Base-by-base conservation (phyloP, 495 filamentous ascomycete genomes). In the Aspergillus nanangensis region DNA sequence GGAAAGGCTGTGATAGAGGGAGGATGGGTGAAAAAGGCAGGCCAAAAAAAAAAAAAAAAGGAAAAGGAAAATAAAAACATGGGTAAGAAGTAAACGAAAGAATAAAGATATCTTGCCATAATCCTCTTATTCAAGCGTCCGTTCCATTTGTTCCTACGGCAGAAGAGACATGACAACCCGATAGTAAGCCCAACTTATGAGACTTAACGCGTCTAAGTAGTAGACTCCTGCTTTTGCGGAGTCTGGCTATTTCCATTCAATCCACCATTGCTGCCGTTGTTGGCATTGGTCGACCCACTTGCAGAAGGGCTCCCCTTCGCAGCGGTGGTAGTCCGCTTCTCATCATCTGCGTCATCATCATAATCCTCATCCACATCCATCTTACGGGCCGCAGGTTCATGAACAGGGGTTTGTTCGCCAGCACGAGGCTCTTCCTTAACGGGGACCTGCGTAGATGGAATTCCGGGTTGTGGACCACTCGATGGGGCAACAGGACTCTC, bases 281-380 rank as follows among this genome's bases (percentile, higher is more conserved):
- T 52, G 37, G 52, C 47, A 45, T 56, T 64, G 37, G 57, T 64
- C 31, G 65, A 41, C 13, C 55, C 59, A 49, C 63, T 71, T n/a
- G 63, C 66, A 42, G 66, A 62, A 5, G 71, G 69, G 51, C 69
- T 72, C 10, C 65, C 64, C 56, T 74, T 74, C 5, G 57, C 51
- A 19, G 48, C 66, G 22, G 54, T 50, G 37, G 44, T 52, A 29
- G 59, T 56, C 58, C 84, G 80, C 66, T 95, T 90, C 38, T 95
- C 84, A 50, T 95, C 91, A 43, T 85, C 86, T 13, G 68, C 81
- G 22, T 88, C 89, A 52, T 94, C 90, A 63, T 96, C 92, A 53
- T 98, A 95, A 49, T 95, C 83, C 63, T 98, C 92, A 60, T 98
- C 93, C 34, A 97, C 86, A 18, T 97, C 93, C 83, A 98, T 94